Evolutionary conservation across 768 basidiomycete species (phyloP), one percentile per base, ranked within the genome.

Genomic region (Lactifluus subvellereus): DNA sequence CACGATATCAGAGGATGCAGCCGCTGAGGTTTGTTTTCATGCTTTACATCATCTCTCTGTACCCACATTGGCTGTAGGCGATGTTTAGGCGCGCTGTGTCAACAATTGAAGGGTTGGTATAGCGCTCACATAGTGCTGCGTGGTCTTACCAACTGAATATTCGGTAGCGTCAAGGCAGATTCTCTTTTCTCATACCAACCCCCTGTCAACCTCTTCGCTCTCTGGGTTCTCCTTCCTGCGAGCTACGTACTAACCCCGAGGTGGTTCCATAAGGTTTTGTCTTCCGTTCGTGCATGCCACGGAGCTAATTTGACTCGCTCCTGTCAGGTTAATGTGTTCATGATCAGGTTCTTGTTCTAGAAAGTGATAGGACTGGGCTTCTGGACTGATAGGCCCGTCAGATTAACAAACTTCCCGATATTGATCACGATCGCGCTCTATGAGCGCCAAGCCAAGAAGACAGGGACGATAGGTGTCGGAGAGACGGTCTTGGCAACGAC

Each of bases 1-100:
- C 0, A 90, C 83, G 7, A 93, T 98, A 69, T 95, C 87, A 66
- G 88, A 91, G 68, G 94, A 98, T 74, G 97, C 96, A 35, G 86
- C 84, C 1, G 94, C 94, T 1, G 94, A 97, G 80, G 92, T 91
- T 67, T 54, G 72, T 65, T 30, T 57, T 8, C 1, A 37, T 35
- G 16, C 42, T 11, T n/a, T 13, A 33, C 38, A 8, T n/a, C 52
- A 37, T 30, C 53, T 56, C 47, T 61, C 20, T 48, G 27, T 48
- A 66, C 59, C 40, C 42, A 40, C 37, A 20, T 16, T 30, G 50
- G 14, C 18, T 60, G 32, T 66, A 96, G 90, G 91, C 90, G 2
- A 94, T 97, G 94, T 98, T 96, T 73, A 80, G 96, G 53, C 88
- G 87, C 71, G 94, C 95, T 0, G 96, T 98, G 2, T 86, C 87